Evolutionary conservation across 495 filamentous ascomycete species (phyloP).

Genomic region (Parachaetomium inaequale): DNA sequence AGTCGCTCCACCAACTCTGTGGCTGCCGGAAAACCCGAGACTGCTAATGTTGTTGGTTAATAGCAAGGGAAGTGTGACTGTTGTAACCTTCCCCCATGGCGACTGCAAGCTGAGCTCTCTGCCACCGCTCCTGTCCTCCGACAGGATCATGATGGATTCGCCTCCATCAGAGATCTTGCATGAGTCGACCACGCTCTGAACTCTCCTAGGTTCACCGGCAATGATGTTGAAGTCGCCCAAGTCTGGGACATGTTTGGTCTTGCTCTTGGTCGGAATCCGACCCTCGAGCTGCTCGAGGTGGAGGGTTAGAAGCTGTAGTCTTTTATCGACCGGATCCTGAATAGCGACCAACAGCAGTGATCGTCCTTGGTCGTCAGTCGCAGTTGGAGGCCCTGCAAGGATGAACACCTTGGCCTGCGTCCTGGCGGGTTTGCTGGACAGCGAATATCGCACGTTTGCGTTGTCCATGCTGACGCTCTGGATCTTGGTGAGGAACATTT

Average conservation of each 20-base stretch:
- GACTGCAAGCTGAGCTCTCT: conserved; percentile 68
- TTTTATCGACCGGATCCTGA: conserved; percentile 62
- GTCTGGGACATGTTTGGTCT: conserved; percentile 19
- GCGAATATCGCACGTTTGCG: conserved; percentile 54
- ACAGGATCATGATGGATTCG: conserved; percentile 65
- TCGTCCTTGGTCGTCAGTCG: conserved; percentile 47
- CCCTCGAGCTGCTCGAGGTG: conserved; percentile 40
- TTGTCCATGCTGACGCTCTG: conserved; percentile 65
- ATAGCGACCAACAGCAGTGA: conserved; percentile 63
- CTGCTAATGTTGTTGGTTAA: conserved; percentile 37
- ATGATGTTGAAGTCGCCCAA: conserved; percentile 26
- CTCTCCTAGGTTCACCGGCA: conserved; percentile 44
- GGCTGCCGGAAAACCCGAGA: conserved; percentile 39
- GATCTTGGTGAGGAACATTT: conserved; percentile 69
- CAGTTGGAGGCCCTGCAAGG: conserved; percentile 54
- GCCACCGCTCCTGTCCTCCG: conserved; percentile 57
- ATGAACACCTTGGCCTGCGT: conserved; percentile 61
- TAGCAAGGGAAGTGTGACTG: conserved; percentile 49
- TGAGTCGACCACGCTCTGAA: conserved; percentile 67
- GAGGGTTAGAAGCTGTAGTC: conserved; percentile 64
- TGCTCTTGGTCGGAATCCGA: conserved; percentile 18
- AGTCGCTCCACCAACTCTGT: conserved; percentile 13
- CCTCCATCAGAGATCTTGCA: conserved; percentile 68
- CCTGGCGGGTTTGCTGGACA: conserved; percentile 45
- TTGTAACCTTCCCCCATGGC: conserved; percentile 64